Conservation (phyloP, 176 grass and related monocot species). For the Aegilops sharonensis region DNA sequence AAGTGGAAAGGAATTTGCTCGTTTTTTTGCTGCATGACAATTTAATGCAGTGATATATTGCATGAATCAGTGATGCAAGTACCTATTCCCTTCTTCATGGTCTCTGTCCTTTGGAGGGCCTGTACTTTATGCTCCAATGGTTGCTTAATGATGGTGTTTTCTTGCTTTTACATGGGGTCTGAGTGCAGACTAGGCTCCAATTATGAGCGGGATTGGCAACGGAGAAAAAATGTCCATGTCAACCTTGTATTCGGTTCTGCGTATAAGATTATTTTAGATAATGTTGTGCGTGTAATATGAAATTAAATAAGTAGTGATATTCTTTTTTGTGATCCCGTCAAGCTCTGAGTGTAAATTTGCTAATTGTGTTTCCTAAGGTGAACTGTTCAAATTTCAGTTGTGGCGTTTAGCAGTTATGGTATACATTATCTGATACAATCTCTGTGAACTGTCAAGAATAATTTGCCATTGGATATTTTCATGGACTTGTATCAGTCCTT, state of each 20-base stretch:
- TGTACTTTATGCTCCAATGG: conserved; percentile 4
- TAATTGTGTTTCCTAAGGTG: background rate
- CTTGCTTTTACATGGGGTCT: background rate
- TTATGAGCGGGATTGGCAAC: background rate
- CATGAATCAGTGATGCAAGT: conserved; percentile 10
- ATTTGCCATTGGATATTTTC: background rate
- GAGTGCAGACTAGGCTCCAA: background rate
- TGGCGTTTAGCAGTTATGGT: background rate
- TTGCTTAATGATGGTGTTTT: conserved; percentile 13
- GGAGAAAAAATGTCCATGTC: background rate
- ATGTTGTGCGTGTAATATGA: background rate
- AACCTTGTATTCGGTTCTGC: background rate
- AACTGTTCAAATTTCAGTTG: background rate
- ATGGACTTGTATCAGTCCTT: background rate
- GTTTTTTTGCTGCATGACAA: background rate
- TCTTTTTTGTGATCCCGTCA: background rate
- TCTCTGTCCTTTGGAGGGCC: background rate
- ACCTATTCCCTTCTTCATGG: background rate
- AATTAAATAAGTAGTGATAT: background rate
- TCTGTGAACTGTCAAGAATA: background rate
- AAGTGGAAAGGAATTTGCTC: background rate
- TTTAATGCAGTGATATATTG: background rate
- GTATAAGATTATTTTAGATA: background rate
- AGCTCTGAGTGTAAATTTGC: background rate
- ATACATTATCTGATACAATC: background rate